Evolutionary conservation across 2,329 filamentous ascomycete genomes (phyloP).

Genomic region (Purpureocillium lavendulum): DNA sequence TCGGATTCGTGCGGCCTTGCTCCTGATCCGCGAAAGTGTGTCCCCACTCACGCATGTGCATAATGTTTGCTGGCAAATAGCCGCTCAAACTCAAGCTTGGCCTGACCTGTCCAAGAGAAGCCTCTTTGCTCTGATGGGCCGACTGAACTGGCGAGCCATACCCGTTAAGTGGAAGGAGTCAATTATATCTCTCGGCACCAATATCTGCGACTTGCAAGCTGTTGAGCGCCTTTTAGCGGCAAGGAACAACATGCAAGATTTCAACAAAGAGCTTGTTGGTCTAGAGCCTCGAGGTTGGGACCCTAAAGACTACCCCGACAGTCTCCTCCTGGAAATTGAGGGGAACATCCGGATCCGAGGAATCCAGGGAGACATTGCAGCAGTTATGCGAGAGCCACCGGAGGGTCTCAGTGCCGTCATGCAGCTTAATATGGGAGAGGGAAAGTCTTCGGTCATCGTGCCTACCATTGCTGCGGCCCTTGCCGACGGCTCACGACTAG

Average conservation of each 20-base stretch:
- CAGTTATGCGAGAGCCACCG: slow-evolving; percentile 37
- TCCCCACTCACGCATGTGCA: not conserved
- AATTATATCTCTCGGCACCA: slow-evolving; percentile 27
- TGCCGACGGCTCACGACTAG: slow-evolving; percentile 38
- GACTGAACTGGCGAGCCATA: not conserved
- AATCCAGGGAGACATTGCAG: slow-evolving; percentile 48
- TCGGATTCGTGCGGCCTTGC: not conserved
- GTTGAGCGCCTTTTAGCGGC: slow-evolving; percentile 24
- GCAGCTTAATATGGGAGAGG: slow-evolving; percentile 62
- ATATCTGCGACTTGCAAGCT: slow-evolving; percentile 27
- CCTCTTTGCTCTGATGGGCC: not conserved
- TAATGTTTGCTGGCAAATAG: not conserved
- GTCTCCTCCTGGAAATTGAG: slow-evolving; percentile 54
- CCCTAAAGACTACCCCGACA: slow-evolving; percentile 42
- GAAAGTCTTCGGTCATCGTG: slow-evolving; percentile 59
- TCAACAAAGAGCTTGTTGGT: slow-evolving; percentile 33
- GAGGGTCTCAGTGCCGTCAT: slow-evolving; percentile 39
- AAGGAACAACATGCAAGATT: slow-evolving; percentile 12
- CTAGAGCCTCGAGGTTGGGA: slow-evolving; percentile 47
- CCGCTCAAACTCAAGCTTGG: not conserved
- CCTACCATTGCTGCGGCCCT: slow-evolving; percentile 49
- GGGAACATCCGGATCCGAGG: slow-evolving; percentile 49
- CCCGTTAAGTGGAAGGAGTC: slow-evolving; percentile 18
- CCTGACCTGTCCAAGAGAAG: not conserved
- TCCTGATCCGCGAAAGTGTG: not conserved